phyloP scores from a whole-genome alignment of 768 basidiomycete genomes.

The Panaeolus papilionaceus region DNA sequence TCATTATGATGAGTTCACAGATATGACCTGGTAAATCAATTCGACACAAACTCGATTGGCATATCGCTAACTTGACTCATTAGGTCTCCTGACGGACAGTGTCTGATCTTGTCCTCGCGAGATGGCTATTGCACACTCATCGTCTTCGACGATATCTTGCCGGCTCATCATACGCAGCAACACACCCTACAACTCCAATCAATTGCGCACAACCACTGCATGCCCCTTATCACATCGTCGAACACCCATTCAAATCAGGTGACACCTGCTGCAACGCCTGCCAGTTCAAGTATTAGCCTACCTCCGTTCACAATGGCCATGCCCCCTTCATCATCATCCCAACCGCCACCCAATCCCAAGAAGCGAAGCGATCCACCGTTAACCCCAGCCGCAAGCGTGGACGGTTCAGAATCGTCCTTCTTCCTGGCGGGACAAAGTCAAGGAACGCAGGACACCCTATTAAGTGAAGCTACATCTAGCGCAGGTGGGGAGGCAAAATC shows the following conservation, averaged over 20 bases:
- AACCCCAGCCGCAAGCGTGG: slow-evolving; percentile 56
- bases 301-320: slow-evolving; percentile 30
- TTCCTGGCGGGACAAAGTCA: background rate
- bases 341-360: slow-evolving; percentile 34
- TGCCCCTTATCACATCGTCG: slow-evolving; percentile 57
- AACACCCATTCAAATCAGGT: slow-evolving; percentile 32
- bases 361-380: slow-evolving; percentile 52
- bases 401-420: slow-evolving; percentile 41
- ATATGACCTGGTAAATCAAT: slow-evolving; percentile 84
- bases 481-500: slow-evolving; percentile 12
- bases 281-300: slow-evolving; percentile 35
- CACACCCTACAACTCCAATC: slow-evolving; percentile 89
- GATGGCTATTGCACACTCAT: slow-evolving; percentile 98
- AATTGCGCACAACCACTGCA: slow-evolving; percentile 85
- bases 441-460: slow-evolving; percentile 22
- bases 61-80: slow-evolving; percentile 9
- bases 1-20: slow-evolving; percentile 98
- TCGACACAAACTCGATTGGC: slow-evolving; percentile 1
- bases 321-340: slow-evolving; percentile 24
- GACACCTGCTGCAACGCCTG: slow-evolving; percentile 45
- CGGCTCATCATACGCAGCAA: slow-evolving; percentile 89
- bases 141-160: slow-evolving; percentile 93
- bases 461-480: slow-evolving; percentile 32
- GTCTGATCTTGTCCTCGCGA: slow-evolving; percentile 87
- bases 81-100: slow-evolving; percentile 97